phyloP scores from a whole-genome alignment of 305 asterid genomes.

The Fraxinus sp. region DNA sequence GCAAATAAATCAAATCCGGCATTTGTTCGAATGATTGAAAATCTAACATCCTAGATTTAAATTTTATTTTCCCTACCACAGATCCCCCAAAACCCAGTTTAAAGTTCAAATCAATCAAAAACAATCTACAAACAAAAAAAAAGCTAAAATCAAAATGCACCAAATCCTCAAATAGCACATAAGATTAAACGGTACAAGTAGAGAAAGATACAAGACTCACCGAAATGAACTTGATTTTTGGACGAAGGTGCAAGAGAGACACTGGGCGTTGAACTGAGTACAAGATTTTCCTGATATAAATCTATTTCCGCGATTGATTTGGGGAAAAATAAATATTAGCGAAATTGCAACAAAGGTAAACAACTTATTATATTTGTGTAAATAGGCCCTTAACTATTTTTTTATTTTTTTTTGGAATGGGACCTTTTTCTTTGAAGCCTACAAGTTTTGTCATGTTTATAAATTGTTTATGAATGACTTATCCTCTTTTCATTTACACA shows the following conservation, averaged over 20 bases:
- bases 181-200: background rate
- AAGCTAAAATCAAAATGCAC: background rate
- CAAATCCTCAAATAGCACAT: background rate
- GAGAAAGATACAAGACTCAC: slow-evolving; percentile 21
- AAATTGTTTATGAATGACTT: background rate
- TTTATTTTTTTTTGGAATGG: background rate
- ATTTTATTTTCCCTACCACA: background rate
- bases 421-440: background rate
- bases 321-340: background rate
- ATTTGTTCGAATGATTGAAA: background rate
- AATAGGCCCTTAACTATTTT: background rate
- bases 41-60: background rate
- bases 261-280: slow-evolving; percentile 13
- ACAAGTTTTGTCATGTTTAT: background rate
- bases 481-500: background rate
- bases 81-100: background rate
- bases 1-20: background rate
- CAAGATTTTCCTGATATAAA: background rate
- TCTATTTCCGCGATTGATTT: background rate
- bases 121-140: slow-evolving; percentile 3
- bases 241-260: slow-evolving; percentile 25
- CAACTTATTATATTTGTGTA: background rate
- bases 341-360: background rate
- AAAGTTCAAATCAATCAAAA: slow-evolving; percentile 16
- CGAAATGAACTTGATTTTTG: slow-evolving; percentile 5